A percentile compares a stretch with the other conserved stretches of the same genome.
These are phyloP conservation scores for Ophiostoma perfectum DNA, from an alignment of 2,329 filamentous ascomycete genomes.

Conservation along the genomic window DNA sequence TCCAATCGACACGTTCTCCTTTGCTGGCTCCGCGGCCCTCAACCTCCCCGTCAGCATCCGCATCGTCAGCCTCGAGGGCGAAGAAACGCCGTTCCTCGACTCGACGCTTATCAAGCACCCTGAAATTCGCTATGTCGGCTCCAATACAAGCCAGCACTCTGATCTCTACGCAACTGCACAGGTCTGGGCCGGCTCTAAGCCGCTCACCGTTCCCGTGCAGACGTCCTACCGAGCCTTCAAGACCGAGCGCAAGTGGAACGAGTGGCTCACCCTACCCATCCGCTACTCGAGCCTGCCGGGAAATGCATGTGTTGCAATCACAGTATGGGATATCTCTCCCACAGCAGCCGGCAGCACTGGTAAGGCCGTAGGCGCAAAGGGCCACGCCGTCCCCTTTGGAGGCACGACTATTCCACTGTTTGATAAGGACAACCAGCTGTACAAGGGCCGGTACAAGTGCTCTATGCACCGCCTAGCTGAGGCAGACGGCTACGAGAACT, in stretches of 20 bases:
- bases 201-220: slow-evolving; percentile 83
- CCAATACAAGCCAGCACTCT: slow-evolving; percentile 69
- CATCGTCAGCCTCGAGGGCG: slow-evolving; percentile 70
- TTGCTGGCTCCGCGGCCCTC: slow-evolving; percentile 82
- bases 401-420: slow-evolving; percentile 92
- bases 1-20: slow-evolving; percentile 89
- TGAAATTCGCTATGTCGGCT: slow-evolving; percentile 80
- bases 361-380: slow-evolving; percentile 49
- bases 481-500: slow-evolving; percentile 78
- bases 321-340: slow-evolving; percentile 89
- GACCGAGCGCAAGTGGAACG: slow-evolving; percentile 74
- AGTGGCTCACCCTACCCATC: slow-evolving; percentile 88
- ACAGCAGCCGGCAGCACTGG: slow-evolving; percentile 49
- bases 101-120: slow-evolving; percentile 74
- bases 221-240: slow-evolving; percentile 92
- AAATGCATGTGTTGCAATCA: slow-evolving; percentile 82
- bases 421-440: slow-evolving; percentile 82
- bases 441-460: slow-evolving; percentile 91
- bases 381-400: slow-evolving; percentile 84
- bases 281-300: slow-evolving; percentile 75
- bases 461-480: slow-evolving; percentile 72
- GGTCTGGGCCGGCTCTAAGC: slow-evolving; percentile 93
- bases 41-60: slow-evolving; percentile 65
- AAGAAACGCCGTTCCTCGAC: slow-evolving; percentile 66
- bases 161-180: slow-evolving; percentile 92